These are phyloP conservation scores for Pseudopyrenochaeta lycopersici DNA, from an alignment of 2,329 filamentous ascomycete genomes.

Conservation along the genomic window DNA sequence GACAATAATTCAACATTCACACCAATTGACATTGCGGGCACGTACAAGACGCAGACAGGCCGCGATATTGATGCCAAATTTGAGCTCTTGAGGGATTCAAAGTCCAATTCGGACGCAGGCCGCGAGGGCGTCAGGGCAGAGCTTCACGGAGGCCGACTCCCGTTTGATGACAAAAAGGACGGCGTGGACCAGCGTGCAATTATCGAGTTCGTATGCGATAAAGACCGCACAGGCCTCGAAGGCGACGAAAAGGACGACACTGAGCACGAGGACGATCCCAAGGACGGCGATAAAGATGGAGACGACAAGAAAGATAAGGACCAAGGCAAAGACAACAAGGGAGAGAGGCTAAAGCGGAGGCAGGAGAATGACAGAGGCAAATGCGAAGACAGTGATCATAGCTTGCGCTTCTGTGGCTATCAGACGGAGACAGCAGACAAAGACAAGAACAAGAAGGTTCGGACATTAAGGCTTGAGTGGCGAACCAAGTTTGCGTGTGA, in stretches of 20 bases:
- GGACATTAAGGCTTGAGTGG: constrained; percentile 82
- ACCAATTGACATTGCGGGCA: constrained; percentile 78
- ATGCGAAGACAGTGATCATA: constrained; percentile 50
- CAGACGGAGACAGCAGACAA: constrained; percentile 57
- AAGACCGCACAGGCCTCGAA: constrained; percentile 75
- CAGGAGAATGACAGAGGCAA: constrained; percentile 48
- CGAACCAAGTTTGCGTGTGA: constrained; percentile 84
- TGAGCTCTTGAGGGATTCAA: constrained; percentile 71
- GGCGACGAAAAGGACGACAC: constrained; percentile 67
- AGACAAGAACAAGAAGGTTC: constrained; percentile 59
- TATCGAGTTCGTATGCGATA: constrained; percentile 86
- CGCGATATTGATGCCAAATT: constrained; percentile 72
- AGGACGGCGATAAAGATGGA: constrained; percentile 56
- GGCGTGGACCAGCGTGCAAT: constrained; percentile 73
- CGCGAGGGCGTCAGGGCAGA: constrained; percentile 77
- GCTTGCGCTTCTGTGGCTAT: constrained; percentile 81
- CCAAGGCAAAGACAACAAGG: constrained; percentile 24
- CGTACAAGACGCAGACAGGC: constrained; percentile 64
- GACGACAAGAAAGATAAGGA: constrained; percentile 31
- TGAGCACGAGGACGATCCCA: constrained; percentile 61
- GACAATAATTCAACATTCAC: constrained; percentile 61
- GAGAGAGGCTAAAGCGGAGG: constrained; percentile 23
- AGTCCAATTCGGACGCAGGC: constrained; percentile 69
- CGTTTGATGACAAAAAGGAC: constrained; percentile 57
- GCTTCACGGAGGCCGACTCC: constrained; percentile 67